Evolutionary conservation across 2,329 filamentous ascomycete genomes (phyloP).

Genomic region (Arthrinium phaeospermum): DNA sequence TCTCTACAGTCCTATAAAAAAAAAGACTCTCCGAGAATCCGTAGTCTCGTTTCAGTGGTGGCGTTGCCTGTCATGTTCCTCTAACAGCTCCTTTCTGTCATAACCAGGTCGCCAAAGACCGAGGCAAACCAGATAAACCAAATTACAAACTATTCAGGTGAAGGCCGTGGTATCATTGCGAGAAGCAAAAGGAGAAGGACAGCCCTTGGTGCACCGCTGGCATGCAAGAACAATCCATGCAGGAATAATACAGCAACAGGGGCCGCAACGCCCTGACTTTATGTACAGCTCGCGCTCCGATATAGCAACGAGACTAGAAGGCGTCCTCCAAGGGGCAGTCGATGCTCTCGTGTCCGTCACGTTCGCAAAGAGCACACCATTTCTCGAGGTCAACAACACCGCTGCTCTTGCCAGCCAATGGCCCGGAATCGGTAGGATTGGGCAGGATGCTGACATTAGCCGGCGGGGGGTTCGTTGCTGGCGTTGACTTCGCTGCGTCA

Average conservation of each 20-base stretch:
- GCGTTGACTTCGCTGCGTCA: conserved; percentile 57
- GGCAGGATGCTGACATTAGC: conserved; percentile 55
- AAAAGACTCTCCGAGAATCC: neutral
- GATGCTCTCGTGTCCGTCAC: conserved; percentile 94
- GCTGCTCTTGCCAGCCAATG: conserved; percentile 79
- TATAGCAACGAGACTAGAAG: conserved; percentile 50
- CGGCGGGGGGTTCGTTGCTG: conserved; percentile 45
- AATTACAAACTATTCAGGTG: conserved; percentile 18
- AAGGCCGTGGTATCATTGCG: conserved; percentile 21
- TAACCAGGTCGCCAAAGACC: neutral
- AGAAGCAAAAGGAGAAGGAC: conserved; percentile 18
- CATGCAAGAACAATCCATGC: conserved; percentile 11
- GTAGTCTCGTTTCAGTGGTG: neutral
- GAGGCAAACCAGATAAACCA: conserved; percentile 8
- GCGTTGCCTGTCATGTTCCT: neutral
- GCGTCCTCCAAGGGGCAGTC: conserved; percentile 92
- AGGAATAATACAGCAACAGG: neutral
- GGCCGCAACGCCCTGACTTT: neutral
- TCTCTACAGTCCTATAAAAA: neutral
- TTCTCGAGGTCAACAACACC: conserved; percentile 82
- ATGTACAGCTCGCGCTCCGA: neutral
- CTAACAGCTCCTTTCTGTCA: neutral
- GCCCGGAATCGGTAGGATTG: conserved; percentile 68
- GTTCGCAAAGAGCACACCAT: conserved; percentile 97
- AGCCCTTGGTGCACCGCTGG: conserved; percentile 1